Percentiles rank a stretch among this genome's conserved stretches.
These are phyloP conservation scores for Fragaria vesca DNA, from an alignment of 306 rosid genomes.

Conservation along the genomic window DNA sequence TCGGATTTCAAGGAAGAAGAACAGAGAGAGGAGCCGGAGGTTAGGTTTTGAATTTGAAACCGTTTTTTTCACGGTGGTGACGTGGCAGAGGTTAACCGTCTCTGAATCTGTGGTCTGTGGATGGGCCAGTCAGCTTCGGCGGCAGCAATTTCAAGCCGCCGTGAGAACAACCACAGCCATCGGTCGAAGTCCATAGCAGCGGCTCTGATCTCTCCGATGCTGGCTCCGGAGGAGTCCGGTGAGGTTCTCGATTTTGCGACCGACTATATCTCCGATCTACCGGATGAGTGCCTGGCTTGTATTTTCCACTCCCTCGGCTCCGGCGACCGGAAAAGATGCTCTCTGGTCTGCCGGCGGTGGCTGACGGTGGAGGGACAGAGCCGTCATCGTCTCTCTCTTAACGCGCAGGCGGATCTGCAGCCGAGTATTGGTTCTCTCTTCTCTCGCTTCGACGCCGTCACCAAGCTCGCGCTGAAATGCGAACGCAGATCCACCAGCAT, in stretches of 20 bases:
- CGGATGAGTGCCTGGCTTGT: slow-evolving; percentile 81
- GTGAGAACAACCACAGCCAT: slow-evolving; percentile 37
- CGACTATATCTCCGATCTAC: slow-evolving; percentile 77
- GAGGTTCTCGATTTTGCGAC: slow-evolving; percentile 14
- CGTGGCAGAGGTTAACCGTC: slow-evolving; percentile 30
- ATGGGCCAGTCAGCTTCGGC: slow-evolving; percentile 96
- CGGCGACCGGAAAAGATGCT: slow-evolving; percentile 76
- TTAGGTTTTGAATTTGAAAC: neutral
- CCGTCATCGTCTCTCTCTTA: slow-evolving; percentile 83
- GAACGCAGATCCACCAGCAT: slow-evolving; percentile 84
- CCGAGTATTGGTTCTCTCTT: slow-evolving; percentile 54
- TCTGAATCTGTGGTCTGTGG: slow-evolving; percentile 18
- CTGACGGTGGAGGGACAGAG: slow-evolving; percentile 83
- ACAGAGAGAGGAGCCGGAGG: neutral
- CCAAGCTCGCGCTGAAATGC: slow-evolving; percentile 85
- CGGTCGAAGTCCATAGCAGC: slow-evolving; percentile 56
- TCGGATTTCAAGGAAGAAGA: slow-evolving; percentile 32
- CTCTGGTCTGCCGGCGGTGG: slow-evolving; percentile 94
- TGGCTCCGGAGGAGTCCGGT: slow-evolving; percentile 5
- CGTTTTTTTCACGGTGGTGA: slow-evolving; percentile 19
- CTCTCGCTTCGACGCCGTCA: slow-evolving; percentile 83
- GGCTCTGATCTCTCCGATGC: slow-evolving; percentile 56
- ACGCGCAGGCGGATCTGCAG: slow-evolving; percentile 61
- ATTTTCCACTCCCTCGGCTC: slow-evolving; percentile 77
- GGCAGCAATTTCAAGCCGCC: slow-evolving; percentile 49